phyloP scores from a whole-genome alignment of 2,329 filamentous ascomycete species.

The Pseudogymnoascus sp. region DNA sequence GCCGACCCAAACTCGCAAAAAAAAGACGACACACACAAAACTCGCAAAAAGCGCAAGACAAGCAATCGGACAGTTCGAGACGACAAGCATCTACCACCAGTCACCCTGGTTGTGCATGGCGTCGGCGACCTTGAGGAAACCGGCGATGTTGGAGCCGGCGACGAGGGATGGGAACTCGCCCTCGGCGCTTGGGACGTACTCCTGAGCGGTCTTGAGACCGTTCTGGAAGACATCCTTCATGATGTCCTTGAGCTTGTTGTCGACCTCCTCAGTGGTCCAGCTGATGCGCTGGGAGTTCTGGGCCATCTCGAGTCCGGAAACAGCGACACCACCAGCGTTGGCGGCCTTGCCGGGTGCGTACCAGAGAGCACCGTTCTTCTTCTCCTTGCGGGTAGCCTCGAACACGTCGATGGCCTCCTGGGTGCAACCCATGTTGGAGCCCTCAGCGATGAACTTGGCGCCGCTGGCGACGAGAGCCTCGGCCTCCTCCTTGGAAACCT shows the following conservation, averaged over 20 bases:
- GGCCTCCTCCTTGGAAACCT: slow-evolving; percentile 87
- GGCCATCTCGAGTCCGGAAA: slow-evolving; percentile 97
- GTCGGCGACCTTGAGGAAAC: slow-evolving; percentile 89
- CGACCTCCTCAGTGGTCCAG: slow-evolving; percentile 87
- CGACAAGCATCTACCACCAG: slow-evolving; percentile 53
- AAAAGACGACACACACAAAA: background rate
- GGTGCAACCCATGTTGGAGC: slow-evolving; percentile 98
- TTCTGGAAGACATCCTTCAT: slow-evolving; percentile 93
- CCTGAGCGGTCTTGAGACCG: slow-evolving; percentile 79
- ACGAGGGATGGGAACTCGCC: slow-evolving; percentile 84
- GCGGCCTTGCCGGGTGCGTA: slow-evolving; percentile 95
- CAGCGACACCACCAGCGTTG: slow-evolving; percentile 94
- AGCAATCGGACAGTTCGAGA: background rate
- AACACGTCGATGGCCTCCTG: slow-evolving; percentile 91
- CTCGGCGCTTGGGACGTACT: slow-evolving; percentile 71
- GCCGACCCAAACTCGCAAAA: background rate
- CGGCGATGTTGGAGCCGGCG: slow-evolving; percentile 92
- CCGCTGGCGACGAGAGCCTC: slow-evolving; percentile 69
- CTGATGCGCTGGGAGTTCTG: slow-evolving; percentile 84
- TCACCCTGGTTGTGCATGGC: slow-evolving; percentile 97
- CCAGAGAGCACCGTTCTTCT: slow-evolving; percentile 69
- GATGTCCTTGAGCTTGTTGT: slow-evolving; percentile 81
- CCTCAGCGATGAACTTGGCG: slow-evolving; percentile 82
- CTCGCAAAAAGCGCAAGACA: background rate
- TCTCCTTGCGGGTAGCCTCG: slow-evolving; percentile 66